Conservation (phyloP, 352 stramenopile species). For the Phytophthora parvispora region DNA sequence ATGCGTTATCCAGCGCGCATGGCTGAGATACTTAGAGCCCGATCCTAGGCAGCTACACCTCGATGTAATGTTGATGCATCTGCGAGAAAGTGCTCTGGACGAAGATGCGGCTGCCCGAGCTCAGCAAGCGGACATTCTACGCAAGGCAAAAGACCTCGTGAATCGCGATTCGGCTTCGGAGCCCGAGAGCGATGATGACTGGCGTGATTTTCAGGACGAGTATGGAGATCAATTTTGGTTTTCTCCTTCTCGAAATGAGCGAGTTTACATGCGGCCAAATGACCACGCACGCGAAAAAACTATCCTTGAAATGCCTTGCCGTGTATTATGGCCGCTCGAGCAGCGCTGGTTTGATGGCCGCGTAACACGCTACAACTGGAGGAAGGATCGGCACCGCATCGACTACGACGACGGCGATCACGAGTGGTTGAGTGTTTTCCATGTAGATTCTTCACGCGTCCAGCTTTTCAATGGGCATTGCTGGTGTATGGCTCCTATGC, state of each 20-base stretch:
- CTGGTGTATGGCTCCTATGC: constrained; percentile 81
- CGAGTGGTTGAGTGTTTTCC: constrained; percentile 69
- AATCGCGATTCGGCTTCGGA: constrained; percentile 83
- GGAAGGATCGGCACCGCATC: constrained; percentile 74
- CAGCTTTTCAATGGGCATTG: constrained; percentile 78
- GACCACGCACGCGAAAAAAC: constrained; percentile 59
- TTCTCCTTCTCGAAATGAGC: constrained; percentile 73
- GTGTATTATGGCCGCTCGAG: constrained; percentile 81
- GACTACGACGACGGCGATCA: constrained; percentile 85
- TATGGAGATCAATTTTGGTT: constrained; percentile 83
- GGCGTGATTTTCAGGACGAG: constrained; percentile 75
- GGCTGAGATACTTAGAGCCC: constrained; percentile 54
- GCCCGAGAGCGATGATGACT: constrained; percentile 81
- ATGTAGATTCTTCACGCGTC: constrained; percentile 50
- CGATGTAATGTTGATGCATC: constrained; percentile 57
- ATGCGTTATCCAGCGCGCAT: constrained; percentile 64
- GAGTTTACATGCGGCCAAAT: constrained; percentile 75
- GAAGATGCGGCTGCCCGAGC: constrained; percentile 52
- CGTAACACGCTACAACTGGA: constrained; percentile 64
- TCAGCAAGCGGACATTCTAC: constrained; percentile 61
- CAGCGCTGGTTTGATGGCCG: constrained; percentile 78
- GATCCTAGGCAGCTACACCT: constrained; percentile 52
- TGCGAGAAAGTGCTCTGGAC: constrained; percentile 57
- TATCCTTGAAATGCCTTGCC: constrained; percentile 70
- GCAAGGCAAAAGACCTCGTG: constrained; percentile 52